Evolutionary conservation across 2,329 filamentous ascomycete genomes (phyloP), one percentile per base, ranked within the genome.

Genomic region (Triangularia verruculosa): DNA sequence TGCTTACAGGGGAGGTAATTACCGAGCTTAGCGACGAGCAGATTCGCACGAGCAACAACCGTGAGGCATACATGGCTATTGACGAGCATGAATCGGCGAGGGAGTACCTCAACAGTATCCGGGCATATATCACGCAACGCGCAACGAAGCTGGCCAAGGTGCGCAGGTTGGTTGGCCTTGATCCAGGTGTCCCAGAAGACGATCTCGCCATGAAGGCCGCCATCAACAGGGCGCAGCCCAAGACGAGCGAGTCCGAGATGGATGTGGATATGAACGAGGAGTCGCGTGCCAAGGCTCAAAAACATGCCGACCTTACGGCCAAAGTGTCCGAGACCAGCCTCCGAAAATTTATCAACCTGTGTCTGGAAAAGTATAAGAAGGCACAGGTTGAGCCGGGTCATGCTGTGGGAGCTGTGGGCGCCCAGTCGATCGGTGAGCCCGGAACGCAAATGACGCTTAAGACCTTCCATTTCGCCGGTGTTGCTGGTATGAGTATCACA

Each of bases 401-500:
- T 73, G 93, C 95, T 4, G 95, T 99, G 0, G 95, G 95, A 67
- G 95, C 95, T 15, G 93, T 98, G 39, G 95, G 95, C 68, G 95
- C 95, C 1, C 95, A 99, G 76, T 98, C 94, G 1, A 99, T 99
- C 71, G 95, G 95, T 78, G 95, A 99, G 74, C 95, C 95, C 0
- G 95, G 95, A 75, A 99, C 95, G 0, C 95, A 99, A 77, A 99
- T 99, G 95, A 99, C 95, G 1, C 80, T 99, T 68, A 98, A 98
- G 80, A 98, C 95, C 74, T 98, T 98, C 87, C 95, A 98, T 90
- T 99, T 99, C 81, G 95, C 95, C 74, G 95, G 95, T 90, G 95
- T 99, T 68, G 95, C 95, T 52, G 94, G 94, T 76, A 98, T 99
- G 95, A 97, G 92, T 84, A 97, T 99, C 74, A 99, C 95, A 0